Evolutionary conservation across 306 rosid species (phyloP).

Genomic region (Betula pendula): DNA sequence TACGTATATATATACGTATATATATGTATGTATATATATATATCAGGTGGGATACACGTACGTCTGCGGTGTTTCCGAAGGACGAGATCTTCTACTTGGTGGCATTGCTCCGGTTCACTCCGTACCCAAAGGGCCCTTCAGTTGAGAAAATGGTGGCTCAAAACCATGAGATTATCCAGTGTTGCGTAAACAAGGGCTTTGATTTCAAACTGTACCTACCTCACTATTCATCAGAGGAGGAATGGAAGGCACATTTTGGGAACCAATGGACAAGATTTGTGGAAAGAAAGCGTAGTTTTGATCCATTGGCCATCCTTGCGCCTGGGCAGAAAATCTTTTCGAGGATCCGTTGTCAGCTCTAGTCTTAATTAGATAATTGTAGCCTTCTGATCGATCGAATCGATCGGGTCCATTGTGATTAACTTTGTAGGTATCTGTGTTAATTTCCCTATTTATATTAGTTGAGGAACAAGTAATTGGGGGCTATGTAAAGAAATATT

Average conservation of each 20-base stretch:
- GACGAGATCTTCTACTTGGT: slow-evolving; percentile 83
- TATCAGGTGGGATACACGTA: slow-evolving; percentile 85
- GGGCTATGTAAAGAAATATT: slow-evolving; percentile 30
- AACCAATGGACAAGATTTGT: slow-evolving; percentile 65
- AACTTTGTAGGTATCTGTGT: slow-evolving; percentile 9
- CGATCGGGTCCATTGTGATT: not conserved
- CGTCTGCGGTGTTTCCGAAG: slow-evolving; percentile 71
- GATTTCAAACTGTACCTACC: slow-evolving; percentile 88
- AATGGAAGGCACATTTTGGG: slow-evolving; percentile 81
- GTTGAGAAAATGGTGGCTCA: slow-evolving; percentile 55
- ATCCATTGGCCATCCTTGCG: slow-evolving; percentile 82
- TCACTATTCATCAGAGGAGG: slow-evolving; percentile 65
- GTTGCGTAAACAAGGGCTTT: slow-evolving; percentile 44
- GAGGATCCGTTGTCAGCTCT: slow-evolving; percentile 41
- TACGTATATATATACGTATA: too few relatives aligned
- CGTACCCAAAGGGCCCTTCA: slow-evolving; percentile 54
- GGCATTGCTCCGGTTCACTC: slow-evolving; percentile 72
- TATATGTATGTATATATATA: too few relatives aligned
- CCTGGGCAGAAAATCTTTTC: slow-evolving; percentile 86
- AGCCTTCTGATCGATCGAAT: not conserved
- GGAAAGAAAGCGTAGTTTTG: slow-evolving; percentile 56
- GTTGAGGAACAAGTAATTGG: slow-evolving; percentile 11
- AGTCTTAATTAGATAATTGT: too few relatives aligned
- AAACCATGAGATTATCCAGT: slow-evolving; percentile 60
- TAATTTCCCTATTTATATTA: too few relatives aligned